Base-by-base conservation (phyloP, 2,329 filamentous ascomycete species). In the Fusarium beomiforme region DNA sequence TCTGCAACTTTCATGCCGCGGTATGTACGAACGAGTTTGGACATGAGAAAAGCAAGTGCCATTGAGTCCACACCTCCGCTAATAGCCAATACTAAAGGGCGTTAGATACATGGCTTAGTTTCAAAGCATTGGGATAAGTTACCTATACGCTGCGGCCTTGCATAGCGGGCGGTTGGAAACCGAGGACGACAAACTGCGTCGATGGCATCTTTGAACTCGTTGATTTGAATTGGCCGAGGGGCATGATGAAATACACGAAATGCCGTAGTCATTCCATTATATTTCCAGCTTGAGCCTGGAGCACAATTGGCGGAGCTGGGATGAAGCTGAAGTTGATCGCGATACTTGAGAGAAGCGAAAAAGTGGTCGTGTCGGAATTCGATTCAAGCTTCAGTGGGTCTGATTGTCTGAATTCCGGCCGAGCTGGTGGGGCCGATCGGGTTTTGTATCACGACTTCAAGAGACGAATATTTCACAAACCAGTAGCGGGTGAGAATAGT, bases 41-140 rank as follows among this genome's bases (percentile, higher is more conserved):
- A 86, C 78, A 92, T 93, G 37, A 98, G 86, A 66, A 85, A 90
- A 59, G 94, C 94, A 66, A 99, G 85, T 31, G 95, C 95, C 95
- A 98, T 99, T n/a, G 95, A 98, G 81, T 99, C 96, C 41, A 96
- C 93, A 11, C 96, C 96, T 26, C 96, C 96, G 77, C 95, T 98
- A 67, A 98, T 85, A 19, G 95, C 96, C 64, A 98, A 83, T 58
- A 87, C 91, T 93, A 12, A 6, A 26, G 9, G 24, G 11, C 55
- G 49, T 56, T 37, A 59, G 37, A 12, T 16, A 50, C 42, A 34
- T 14, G 14, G n/a, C 16, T 29, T 8, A 11, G 12, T 6, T 8
- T 8, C 6, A 17, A 14, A n/a, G 17, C 2, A 8, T 56, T 14
- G 26, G 21, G 17, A 21, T 24, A 31, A 29, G 82, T 61, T 77